Evolutionary conservation across 331 rosid genomes (phyloP).

Genomic region (Spiraea crenata): DNA sequence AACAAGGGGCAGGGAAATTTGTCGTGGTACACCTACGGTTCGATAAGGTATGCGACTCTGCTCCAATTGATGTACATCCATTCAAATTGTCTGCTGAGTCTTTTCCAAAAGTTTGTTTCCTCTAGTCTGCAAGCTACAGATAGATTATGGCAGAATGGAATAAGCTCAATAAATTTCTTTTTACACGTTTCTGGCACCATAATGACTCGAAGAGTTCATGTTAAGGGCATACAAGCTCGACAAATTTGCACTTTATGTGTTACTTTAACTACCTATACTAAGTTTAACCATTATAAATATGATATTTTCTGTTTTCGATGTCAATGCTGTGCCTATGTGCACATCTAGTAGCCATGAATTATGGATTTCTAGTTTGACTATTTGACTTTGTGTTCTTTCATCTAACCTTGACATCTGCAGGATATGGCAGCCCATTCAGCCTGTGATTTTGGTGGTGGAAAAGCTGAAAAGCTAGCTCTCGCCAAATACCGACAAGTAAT

Average conservation of each 20-base stretch:
- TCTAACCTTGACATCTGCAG: slow-evolving; percentile 29
- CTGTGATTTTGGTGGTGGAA: slow-evolving; percentile 92
- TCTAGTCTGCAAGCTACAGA: neutral
- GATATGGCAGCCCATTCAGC: slow-evolving; percentile 99
- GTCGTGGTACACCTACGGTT: slow-evolving; percentile 86
- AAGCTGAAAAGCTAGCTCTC: slow-evolving; percentile 75
- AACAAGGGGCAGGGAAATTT: slow-evolving; percentile 55
- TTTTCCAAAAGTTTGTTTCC: neutral
- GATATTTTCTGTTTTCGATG: neutral
- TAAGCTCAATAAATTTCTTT: neutral
- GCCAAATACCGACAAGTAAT: slow-evolving; percentile 78
- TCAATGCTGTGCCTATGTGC: neutral
- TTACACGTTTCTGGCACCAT: neutral
- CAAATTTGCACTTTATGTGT: no score
- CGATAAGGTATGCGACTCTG: slow-evolving; percentile 59
- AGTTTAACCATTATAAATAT: neutral
- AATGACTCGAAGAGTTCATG: neutral
- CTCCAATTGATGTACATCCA: neutral
- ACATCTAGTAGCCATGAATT: neutral
- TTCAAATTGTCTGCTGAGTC: neutral
- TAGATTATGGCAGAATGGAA: neutral
- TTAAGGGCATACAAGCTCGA: neutral
- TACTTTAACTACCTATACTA: neutral
- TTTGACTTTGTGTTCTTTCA: neutral
- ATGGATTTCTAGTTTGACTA: neutral